These are phyloP conservation scores for Diaporthe australafricana DNA, from an alignment of 2,329 filamentous ascomycete species.

Conservation along the genomic window DNA sequence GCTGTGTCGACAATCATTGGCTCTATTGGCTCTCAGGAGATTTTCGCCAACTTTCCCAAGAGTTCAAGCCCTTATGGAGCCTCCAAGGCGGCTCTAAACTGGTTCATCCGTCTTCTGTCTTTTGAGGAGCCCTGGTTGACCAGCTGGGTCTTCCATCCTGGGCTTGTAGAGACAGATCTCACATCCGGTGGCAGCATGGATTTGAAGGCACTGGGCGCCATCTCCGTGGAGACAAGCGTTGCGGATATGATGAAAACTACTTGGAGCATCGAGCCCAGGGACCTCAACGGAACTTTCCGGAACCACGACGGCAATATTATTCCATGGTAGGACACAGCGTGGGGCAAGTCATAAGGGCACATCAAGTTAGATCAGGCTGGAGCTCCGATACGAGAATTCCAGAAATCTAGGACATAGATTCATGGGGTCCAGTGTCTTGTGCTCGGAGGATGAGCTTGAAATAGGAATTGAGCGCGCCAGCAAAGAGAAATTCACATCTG, in stretches of 20 bases:
- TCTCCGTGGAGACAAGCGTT: not conserved
- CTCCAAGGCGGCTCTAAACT: not conserved
- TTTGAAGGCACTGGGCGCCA: not conserved
- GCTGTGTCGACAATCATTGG: not conserved
- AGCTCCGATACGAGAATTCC: not conserved
- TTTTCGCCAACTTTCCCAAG: not conserved
- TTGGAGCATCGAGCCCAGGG: not conserved
- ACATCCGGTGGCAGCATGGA: not conserved
- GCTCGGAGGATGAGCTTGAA: too few species aligned
- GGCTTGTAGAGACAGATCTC: not conserved
- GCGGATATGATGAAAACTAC: not conserved
- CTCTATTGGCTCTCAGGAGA: constrained; percentile 1
- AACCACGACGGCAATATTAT: not conserved
- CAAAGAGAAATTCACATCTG: not conserved
- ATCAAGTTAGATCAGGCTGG: not conserved
- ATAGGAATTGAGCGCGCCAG: too few species aligned
- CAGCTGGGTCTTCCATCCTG: not conserved
- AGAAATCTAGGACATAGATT: not conserved
- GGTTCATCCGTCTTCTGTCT: not conserved
- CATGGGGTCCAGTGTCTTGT: too few species aligned
- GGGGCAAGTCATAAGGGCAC: not conserved
- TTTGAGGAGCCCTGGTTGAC: not conserved
- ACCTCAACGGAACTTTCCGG: not conserved
- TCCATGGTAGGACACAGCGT: not conserved
- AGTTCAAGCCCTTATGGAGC: not conserved